Evolutionary conservation across 129 eudicot genomes (phyloP), one percentile per base, ranked within the genome.

Genomic region (Chrysanthemum lavandulifolium): DNA sequence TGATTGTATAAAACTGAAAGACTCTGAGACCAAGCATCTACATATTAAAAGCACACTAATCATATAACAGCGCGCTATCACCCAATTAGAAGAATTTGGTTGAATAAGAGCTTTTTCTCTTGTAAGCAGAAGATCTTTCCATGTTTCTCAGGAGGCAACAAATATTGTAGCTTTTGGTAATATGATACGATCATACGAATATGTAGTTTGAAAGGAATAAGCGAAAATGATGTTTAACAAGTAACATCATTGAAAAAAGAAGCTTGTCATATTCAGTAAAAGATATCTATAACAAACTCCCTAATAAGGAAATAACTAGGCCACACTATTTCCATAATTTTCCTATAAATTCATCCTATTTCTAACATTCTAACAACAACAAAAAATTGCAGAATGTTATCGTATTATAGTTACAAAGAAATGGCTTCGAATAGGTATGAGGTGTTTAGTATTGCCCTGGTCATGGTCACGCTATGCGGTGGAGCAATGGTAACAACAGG

Each of bases 401-500:
- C 14, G 3, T 27, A 15, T 16, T 15, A n/a, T 40, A 62, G 40
- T 43, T 40, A 9, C 55, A 21, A 47, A 40, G 53, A 68, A 72
- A 90, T 88, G 97, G 82, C 73, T 71, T 57, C 74, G 18, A 84
- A 69, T 43, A 69, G 70, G 9, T 18, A 31, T 49, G 15, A 18
- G 18, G 54, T 15, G 45, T 21, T 77, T 58, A 71, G 74, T 18
- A 33, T 79, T 13, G 73, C 65, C 13, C 13, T 79, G 13, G 57
- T 78, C 43, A 7, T 78, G 62, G 31, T 65, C 72, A 73, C 63
- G 76, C 58, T 73, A 50, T 68, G 80, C 56, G 69, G 59, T 13
- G 80, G 86, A 61, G 80, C 82, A 33, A 56, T 12, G 45, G 88
- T 90, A 68, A 86, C 85, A 74, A 78, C 90, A 1, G 81, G 78